Percentiles rank a stretch among this genome's conserved stretches.
Conservation (phyloP, 129 eudicot genomes). For the Chrysanthemum makinoi region DNA sequence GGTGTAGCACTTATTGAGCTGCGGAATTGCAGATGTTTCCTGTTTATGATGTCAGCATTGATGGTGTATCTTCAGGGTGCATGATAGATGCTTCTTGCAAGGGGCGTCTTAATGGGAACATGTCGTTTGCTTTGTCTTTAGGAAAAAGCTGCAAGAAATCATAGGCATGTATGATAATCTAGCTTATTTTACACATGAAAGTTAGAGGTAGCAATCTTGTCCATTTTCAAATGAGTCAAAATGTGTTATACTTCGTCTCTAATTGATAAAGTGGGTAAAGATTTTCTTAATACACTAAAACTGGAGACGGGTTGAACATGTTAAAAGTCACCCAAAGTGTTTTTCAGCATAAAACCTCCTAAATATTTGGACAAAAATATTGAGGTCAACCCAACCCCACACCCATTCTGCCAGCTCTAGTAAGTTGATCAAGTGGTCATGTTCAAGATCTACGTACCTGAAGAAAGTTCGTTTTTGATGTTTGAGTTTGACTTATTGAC, state of each 20-base stretch:
- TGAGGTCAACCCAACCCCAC: background rate
- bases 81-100: constrained; percentile 22
- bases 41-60: constrained; percentile 7
- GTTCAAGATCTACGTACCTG: constrained; percentile 43
- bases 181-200: background rate
- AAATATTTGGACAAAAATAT: background rate
- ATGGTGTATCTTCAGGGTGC: constrained; percentile 28
- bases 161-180: constrained; percentile 10
- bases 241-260: too few relatives aligned
- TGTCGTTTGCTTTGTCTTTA: constrained; percentile 29
- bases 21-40: constrained; percentile 23
- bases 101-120: constrained; percentile 11
- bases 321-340: background rate
- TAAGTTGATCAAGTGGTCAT: background rate
- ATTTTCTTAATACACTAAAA: too few relatives aligned
- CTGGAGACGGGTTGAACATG: background rate
- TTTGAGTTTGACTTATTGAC: constrained; percentile 23
- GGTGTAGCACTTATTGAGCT: constrained; percentile 29
- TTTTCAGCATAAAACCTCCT: background rate
- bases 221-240: too few relatives aligned
- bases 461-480: constrained; percentile 38
- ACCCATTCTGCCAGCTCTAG: background rate
- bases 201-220: background rate
- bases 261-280: background rate
- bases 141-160: constrained; percentile 48